Evolutionary conservation across 2,329 filamentous ascomycete genomes (phyloP).

Genomic region (Epichloe brachyelytri): DNA sequence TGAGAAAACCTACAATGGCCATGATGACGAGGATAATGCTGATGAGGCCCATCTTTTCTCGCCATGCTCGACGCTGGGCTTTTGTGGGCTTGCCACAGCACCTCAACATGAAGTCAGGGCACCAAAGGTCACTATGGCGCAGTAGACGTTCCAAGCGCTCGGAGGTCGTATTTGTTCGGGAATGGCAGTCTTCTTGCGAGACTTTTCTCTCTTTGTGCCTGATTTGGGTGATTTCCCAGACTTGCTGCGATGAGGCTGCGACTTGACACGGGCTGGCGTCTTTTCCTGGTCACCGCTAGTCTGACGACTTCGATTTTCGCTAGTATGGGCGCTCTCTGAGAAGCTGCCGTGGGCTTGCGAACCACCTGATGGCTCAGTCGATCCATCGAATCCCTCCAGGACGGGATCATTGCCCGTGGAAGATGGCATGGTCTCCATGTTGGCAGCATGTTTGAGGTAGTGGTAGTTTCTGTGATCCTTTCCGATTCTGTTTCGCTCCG

Average conservation of each 20-base stretch:
- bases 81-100: conserved; percentile 79
- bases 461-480: conserved; percentile 88
- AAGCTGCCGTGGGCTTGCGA: conserved; percentile 32
- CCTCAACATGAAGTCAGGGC: conserved; percentile 67
- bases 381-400: conserved; percentile 61
- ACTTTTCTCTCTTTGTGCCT: conserved; percentile 31
- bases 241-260: conserved; percentile 29
- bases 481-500: conserved; percentile 76
- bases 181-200: conserved; percentile 35
- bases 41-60: conserved; percentile 94
- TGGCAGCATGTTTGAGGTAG: conserved; percentile 87
- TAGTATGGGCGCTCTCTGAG: conserved; percentile 31
- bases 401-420: conserved; percentile 87
- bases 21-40: conserved; percentile 86
- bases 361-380: conserved; percentile 38
- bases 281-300: conserved; percentile 22
- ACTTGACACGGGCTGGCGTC: conserved; percentile 13
- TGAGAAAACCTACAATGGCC: conserved; percentile 82
- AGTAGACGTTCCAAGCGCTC: conserved; percentile 92
- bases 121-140: conserved; percentile 86
- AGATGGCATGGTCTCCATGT: conserved; percentile 82
- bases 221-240: conserved; percentile 46
- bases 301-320: conserved; percentile 21
- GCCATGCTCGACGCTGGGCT: conserved; percentile 84
- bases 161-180: conserved; percentile 62